Evolutionary conservation across 495 filamentous ascomycete species (phyloP).

Genomic region (Xylaria curta): DNA sequence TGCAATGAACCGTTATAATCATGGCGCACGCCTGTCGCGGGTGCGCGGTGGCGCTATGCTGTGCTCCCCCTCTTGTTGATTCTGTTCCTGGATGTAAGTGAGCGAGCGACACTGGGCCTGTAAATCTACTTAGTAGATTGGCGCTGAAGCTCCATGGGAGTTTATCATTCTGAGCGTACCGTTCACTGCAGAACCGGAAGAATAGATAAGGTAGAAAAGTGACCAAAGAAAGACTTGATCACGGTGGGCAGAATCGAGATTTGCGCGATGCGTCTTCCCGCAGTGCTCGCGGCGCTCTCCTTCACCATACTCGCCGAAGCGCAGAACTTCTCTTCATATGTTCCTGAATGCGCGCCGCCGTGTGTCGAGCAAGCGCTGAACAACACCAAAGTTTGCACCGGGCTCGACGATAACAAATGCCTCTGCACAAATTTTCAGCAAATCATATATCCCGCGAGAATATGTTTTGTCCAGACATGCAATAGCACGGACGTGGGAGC

Average conservation of each 20-base stretch:
- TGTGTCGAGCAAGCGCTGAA: conserved; percentile 29
- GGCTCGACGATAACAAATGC: conserved; percentile 29
- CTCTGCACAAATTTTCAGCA: conserved; percentile 29
- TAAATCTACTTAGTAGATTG: not conserved
- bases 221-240: not conserved
- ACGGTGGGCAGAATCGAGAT: not conserved
- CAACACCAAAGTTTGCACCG: conserved; percentile 22
- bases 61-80: conserved; percentile 1
- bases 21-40: not conserved
- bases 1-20: not conserved
- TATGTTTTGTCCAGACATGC: conserved; percentile 28
- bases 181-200: not conserved
- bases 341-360: conserved; percentile 30
- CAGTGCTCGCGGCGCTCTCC: not conserved
- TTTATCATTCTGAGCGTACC: not conserved
- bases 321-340: conserved; percentile 31
- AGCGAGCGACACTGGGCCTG: not conserved
- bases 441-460: conserved; percentile 20
- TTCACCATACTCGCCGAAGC: conserved; percentile 18
- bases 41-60: conserved; percentile 2
- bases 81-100: not conserved
- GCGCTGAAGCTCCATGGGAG: not conserved
- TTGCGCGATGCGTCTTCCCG: not conserved
- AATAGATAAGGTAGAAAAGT: not conserved
- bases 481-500: not conserved